These are phyloP conservation scores for Solanum etuberosum DNA, from an alignment of 257 asterid species.

Conservation along the genomic window DNA sequence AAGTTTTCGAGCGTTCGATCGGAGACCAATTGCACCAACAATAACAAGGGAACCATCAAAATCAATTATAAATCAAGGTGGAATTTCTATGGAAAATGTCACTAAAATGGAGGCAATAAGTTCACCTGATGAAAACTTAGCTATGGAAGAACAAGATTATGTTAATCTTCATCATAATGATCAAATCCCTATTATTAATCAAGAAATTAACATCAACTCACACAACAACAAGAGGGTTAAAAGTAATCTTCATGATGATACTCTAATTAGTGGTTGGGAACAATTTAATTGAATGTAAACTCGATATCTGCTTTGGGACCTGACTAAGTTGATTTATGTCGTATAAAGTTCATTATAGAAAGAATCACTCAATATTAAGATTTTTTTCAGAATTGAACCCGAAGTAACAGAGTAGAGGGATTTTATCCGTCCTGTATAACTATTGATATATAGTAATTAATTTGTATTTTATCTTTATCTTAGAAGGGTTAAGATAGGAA, in stretches of 20 bases:
- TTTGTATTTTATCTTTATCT: neutral
- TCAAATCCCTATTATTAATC: neutral
- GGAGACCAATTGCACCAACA: slow-evolving; percentile 19
- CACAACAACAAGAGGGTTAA: neutral
- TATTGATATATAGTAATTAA: neutral
- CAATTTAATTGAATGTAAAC: neutral
- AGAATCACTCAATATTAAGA: no score
- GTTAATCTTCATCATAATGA: neutral
- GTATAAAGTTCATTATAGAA: no score
- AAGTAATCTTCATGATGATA: neutral
- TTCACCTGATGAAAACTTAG: neutral
- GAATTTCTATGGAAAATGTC: neutral
- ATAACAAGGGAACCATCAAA: neutral
- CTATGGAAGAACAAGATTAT: neutral
- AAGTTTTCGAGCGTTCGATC: slow-evolving; percentile 53
- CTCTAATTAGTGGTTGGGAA: neutral
- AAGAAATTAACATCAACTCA: neutral
- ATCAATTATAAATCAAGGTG: neutral
- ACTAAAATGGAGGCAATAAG: neutral
- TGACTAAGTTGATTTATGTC: neutral
- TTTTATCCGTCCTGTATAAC: neutral
- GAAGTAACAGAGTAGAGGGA: no score
- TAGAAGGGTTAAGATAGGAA: neutral
- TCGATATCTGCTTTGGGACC: neutral
- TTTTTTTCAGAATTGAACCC: no score